Evolutionary conservation across 768 basidiomycete genomes (phyloP), one percentile per base, ranked within the genome.

Genomic region (Agaricus bisporus): DNA sequence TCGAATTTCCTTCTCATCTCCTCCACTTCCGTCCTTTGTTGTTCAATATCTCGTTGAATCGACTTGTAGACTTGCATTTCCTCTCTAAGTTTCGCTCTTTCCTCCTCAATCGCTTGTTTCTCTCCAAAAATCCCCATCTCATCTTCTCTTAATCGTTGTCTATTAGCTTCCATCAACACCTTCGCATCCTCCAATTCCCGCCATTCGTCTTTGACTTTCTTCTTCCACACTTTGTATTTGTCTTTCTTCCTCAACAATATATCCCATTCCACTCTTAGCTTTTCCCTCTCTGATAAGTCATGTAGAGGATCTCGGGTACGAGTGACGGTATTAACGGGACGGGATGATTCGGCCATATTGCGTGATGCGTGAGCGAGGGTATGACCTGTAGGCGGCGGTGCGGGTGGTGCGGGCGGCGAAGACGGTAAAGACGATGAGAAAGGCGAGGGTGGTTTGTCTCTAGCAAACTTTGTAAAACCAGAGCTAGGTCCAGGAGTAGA

Each of bases 181-280:
- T 54, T 54, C 22, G 37, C 46, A n/a, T 48, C 36, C 47, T 54
- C 53, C 20, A 54, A 26, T 35, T 54, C 53, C 22, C 53, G 38
- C 53, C 53, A 54, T n/a, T 54, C 53, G 25, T 54, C 53, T 38
- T 54, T 54, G 38, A 41, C 48, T 41, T 45, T 32, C 20, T 42
- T 54, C 46, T 54, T 54, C 53, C 53, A 54, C 9, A 47, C 41
- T 28, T 54, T 54, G 53, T 54, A 54, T 18, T 54, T 54, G 11
- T 48, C 46, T 15, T 54, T 54, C 47, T 54, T 54, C 41, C 46
- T 38, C 11, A 48, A 10, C 39, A 54, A 18, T 9, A 54, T 48
- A 48, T 54, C 53, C 53, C 53, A 54, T 42, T 54, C 53, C 15
- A 54, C 53, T 28, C 53, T 20, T 18, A 54, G n/a, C 20, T 41